Base-by-base conservation (phyloP, 257 asterid genomes). In the Nicotiana tomentosiformis region DNA sequence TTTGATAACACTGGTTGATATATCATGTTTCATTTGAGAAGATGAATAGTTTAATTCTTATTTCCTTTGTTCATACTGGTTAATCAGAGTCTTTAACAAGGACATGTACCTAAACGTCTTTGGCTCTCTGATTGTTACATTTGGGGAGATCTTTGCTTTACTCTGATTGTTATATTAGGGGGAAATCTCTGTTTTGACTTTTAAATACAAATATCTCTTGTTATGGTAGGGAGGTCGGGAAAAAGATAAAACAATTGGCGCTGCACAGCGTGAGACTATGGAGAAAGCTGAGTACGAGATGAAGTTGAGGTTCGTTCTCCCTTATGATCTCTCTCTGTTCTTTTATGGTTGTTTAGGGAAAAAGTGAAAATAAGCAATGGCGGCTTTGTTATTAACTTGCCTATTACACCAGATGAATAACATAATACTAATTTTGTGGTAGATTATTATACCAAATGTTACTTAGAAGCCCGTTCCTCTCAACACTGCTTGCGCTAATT, bases 231-330 rank as follows among this genome's bases (percentile, higher is more conserved):
- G 97, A 17, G 98, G 97, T 29, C 92, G 94, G 98, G 97, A 92
- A 78, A 84, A 55, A 3, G 98, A 94, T 78, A 97, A 94, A 84
- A 43, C 89, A 72, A 92, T 91, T 5, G 91, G 83, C 10, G 98
- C 97, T 3, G 98, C 97, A 0, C 55, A 90, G 57, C 93, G 97
- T 2, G 97, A 93, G 80, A 4, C 85, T 23, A 1, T 90, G 23
- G 98, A 94, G 90, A 97, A 94, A 90, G 95, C 98, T 7, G 97
- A 15, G 98, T 94, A 16, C 86, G 86, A 5, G 98, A 97, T 7
- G 92, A 91, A 57, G 87, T 94, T 49, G 89, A 91, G 98, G 98
- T 93, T 83, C 5, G 89, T 88, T 82, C 46, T 26, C 30, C 58
- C 56, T 53, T 29, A 23, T 46, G 4, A 17, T 66, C 53, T 66